Base-by-base conservation (phyloP, 129 eudicot species). In the Pulicaria dysenterica region DNA sequence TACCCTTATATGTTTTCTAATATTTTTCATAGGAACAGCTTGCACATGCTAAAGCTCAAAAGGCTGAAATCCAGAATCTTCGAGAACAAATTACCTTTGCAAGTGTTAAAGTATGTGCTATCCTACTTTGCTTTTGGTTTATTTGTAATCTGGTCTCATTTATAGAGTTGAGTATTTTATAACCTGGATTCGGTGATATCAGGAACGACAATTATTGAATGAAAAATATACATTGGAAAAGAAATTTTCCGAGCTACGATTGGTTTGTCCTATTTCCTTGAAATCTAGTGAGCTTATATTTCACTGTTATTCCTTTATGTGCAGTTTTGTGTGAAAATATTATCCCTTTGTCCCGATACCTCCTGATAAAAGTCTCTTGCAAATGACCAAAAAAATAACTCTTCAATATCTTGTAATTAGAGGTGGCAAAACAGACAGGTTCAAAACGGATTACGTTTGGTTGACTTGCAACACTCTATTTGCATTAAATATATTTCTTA, bases 161-260 rank as follows among this genome's bases (percentile, higher is more conserved):
- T 46, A 49, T 55, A 51, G 7, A 5, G 43, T 43, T 72, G 41
- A 67, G 63, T 51, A 11, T 34, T 68, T 67, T 41, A n/a, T 14
- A 73, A 24, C 41, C 62, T 78, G 64, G 47, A 42, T 46, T 69
- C 36, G 67, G 43, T 74, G 62, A 50, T 71, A n/a, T 64, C 86
- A 94, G 98, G 95, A 94, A 80, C 84, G 88, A 60, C 95, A 90
- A 76, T 56, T 80, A 77, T 70, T 94, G 85, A 94, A 90, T 67
- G 98, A 94, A 89, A 94, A 94, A 64, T 82, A 81, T 79, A 77
- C 90, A 8, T 79, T 88, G 73, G 96, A 94, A 80, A 87, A 88
- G 84, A 90, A 87, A 75, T 86, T 94, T 75, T 83, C 98, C 0
- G 98, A 90, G 75, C 79, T 94, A 73, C 85, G 96, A 75, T 68